Percentiles rank a stretch among this genome's conserved stretches.
phyloP scores from a whole-genome alignment of 2,329 filamentous ascomycete genomes.

The Aspergillus oerlinghausenensis region DNA sequence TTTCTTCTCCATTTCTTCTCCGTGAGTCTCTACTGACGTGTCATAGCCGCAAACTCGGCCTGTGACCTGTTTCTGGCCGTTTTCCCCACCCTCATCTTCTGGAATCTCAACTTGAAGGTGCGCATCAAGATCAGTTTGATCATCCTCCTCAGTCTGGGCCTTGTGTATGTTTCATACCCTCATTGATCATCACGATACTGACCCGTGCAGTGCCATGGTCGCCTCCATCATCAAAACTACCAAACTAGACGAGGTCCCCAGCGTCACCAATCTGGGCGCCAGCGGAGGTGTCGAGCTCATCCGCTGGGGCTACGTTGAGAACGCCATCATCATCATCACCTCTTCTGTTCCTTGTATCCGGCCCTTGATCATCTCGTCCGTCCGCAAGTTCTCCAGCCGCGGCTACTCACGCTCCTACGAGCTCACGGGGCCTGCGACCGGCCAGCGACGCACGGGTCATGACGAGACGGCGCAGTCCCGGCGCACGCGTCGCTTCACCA shows the following conservation, averaged over 20 bases:
- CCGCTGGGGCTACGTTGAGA: conserved; percentile 28
- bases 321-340: conserved; percentile 27
- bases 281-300: conserved; percentile 23
- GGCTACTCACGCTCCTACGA: conserved; percentile 24
- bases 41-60: conserved; percentile 23
- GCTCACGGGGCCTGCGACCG: conserved; percentile 20
- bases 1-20: not conserved
- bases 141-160: conserved; percentile 22
- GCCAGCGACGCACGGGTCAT: conserved; percentile 11
- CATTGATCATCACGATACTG: not conserved
- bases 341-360: conserved; percentile 29
- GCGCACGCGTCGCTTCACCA: conserved; percentile 10
- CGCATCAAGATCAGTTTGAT: conserved; percentile 27
- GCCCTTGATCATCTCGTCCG: conserved; percentile 26
- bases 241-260: conserved; percentile 21
- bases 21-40: not conserved
- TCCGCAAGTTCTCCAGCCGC: conserved; percentile 26
- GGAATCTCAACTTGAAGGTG: conserved; percentile 26
- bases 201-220: conserved; percentile 22
- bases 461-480: conserved; percentile 16
- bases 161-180: conserved; percentile 18
- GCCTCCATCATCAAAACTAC: conserved; percentile 31
- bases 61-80: conserved; percentile 27
- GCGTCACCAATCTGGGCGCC: conserved; percentile 24
- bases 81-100: conserved; percentile 26